Conservation (phyloP, 495 filamentous ascomycete species). For the Aspergillus mulundensis region DNA sequence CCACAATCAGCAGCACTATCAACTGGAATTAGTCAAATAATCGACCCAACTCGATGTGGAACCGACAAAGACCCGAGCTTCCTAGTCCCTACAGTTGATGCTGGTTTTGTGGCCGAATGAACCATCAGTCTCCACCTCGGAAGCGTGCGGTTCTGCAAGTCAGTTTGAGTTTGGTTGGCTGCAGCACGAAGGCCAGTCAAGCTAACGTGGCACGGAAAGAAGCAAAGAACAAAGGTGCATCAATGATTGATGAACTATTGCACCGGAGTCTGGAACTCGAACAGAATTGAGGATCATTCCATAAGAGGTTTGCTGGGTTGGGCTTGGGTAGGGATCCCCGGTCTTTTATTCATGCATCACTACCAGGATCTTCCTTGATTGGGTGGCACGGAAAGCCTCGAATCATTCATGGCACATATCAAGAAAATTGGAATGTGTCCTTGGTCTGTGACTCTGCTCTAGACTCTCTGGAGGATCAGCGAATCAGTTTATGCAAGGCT, state of each 20-base stretch:
- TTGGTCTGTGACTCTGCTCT: no score
- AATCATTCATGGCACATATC: neutral
- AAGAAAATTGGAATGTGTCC: neutral
- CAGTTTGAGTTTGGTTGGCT: neutral
- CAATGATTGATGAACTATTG: conserved; percentile 3
- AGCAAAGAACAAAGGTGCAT: neutral
- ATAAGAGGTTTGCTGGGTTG: neutral
- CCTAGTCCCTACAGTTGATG: neutral
- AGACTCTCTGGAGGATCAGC: no score
- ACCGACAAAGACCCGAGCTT: neutral
- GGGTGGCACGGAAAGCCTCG: neutral
- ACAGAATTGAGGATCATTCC: neutral
- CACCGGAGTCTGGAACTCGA: neutral
- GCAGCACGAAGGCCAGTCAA: neutral
- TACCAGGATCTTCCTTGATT: neutral
- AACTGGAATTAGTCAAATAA: neutral
- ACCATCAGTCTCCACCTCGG: neutral
- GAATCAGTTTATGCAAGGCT: no score
- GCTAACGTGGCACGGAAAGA: conserved; percentile 6
- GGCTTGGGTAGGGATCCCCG: neutral
- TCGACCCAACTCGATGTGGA: neutral
- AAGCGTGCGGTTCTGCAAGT: conserved; percentile 1
- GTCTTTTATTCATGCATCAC: neutral
- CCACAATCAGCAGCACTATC: neutral
- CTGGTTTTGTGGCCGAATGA: neutral